phyloP scores from a whole-genome alignment of 768 basidiomycete species.

The Kwoniella newhampshirensis region DNA sequence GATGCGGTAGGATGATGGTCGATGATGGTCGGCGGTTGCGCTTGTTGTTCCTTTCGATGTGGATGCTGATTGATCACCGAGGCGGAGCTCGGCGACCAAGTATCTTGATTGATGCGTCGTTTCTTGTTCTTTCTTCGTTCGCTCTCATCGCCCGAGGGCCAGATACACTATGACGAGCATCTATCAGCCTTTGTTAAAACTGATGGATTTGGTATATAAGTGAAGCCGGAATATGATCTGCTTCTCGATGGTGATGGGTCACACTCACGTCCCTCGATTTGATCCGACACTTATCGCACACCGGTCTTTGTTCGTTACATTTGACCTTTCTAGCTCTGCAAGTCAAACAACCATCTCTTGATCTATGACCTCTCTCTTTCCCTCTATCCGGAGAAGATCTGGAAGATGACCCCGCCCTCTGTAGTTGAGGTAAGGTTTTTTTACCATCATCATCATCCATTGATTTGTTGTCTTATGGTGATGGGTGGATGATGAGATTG shows the following conservation, averaged over 20 bases:
- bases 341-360: slow-evolving; percentile 25
- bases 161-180: slow-evolving; percentile 13
- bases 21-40: neutral
- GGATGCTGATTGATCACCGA: neutral
- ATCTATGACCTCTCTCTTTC: slow-evolving; percentile 1
- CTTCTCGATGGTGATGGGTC: too few species aligned
- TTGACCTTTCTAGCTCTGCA: slow-evolving; percentile 24
- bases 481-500: neutral
- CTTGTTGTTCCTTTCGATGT: neutral
- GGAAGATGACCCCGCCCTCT: neutral
- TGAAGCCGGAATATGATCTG: neutral
- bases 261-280: slow-evolving; percentile 20
- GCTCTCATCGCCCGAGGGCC: slow-evolving; percentile 18
- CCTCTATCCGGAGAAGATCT: too few species aligned
- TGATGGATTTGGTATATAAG: too few species aligned
- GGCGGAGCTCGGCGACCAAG: slow-evolving; percentile 5
- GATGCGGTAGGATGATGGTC: neutral
- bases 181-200: neutral
- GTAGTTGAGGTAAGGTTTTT: neutral
- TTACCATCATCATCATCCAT: neutral
- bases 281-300: slow-evolving; percentile 23
- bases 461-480: neutral
- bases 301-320: slow-evolving; percentile 20
- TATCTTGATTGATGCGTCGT: slow-evolving; percentile 5
- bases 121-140: slow-evolving; percentile 19